Conservation (phyloP, 495 filamentous ascomycete species). For the Barbatosphaeria neglecta region DNA sequence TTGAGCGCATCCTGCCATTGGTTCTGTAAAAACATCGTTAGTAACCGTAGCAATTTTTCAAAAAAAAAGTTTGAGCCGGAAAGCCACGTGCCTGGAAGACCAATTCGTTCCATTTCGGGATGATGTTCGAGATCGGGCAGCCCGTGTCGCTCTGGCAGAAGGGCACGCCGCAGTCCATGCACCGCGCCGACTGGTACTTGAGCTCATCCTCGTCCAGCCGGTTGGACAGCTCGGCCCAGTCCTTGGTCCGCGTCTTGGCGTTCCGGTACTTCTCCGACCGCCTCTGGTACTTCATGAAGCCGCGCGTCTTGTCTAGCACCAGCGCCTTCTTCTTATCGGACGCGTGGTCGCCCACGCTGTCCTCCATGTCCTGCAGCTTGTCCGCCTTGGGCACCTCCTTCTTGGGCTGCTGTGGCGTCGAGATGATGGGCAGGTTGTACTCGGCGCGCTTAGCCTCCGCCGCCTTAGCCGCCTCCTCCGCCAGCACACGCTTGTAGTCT, state of each 20-base stretch:
- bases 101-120: conserved; percentile 97
- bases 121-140: conserved; percentile 98
- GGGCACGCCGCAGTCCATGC: conserved; percentile 99
- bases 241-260: conserved; percentile 73
- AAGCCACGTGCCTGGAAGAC: too few relatives aligned
- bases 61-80: too few relatives aligned
- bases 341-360: conserved; percentile 75
- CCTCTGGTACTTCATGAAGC: conserved; percentile 98
- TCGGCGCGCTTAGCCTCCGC: conserved; percentile 72
- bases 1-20: conserved; percentile 95
- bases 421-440: conserved; percentile 70
- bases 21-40: too few relatives aligned
- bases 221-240: conserved; percentile 88
- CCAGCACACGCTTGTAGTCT: conserved; percentile 93
- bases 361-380: conserved; percentile 88
- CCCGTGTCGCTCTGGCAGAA: conserved; percentile 98
- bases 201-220: conserved; percentile 92
- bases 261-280: conserved; percentile 91
- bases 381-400: conserved; percentile 62
- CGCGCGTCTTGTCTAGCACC: conserved; percentile 92
- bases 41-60: too few relatives aligned
- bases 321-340: conserved; percentile 91
- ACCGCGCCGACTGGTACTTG: conserved; percentile 96
- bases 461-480: conserved; percentile 75
- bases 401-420: conserved; percentile 54